These are phyloP conservation scores for Penicillium angulare DNA, from an alignment of 495 filamentous ascomycete species.

Conservation along the genomic window DNA sequence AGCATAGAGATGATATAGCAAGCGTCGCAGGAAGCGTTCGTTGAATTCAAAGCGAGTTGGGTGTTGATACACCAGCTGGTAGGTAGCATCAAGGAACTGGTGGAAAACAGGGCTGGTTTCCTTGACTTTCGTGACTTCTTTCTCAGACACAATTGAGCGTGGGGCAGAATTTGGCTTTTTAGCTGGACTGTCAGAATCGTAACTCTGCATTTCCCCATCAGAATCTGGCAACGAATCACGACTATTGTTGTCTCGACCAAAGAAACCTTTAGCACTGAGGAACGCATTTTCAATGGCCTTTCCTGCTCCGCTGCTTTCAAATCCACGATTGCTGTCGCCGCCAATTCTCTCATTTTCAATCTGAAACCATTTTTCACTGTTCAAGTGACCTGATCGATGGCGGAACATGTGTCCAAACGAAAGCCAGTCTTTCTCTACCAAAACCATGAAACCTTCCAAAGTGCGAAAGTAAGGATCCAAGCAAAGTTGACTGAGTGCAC, in stretches of 20 bases:
- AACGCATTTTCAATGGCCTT: constrained; percentile 86
- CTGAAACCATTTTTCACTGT: constrained; percentile 93
- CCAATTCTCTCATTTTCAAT: constrained; percentile 66
- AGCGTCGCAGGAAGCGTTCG: constrained; percentile 84
- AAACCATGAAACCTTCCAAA: constrained; percentile 89
- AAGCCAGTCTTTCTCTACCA: constrained; percentile 98
- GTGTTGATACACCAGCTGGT: constrained; percentile 83
- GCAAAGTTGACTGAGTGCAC: constrained; percentile 89
- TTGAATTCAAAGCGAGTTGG: constrained; percentile 96
- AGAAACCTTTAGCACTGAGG: constrained; percentile 84
- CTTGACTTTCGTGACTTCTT: constrained; percentile 64
- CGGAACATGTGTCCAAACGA: constrained; percentile 98
- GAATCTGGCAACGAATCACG: constrained; percentile 62
- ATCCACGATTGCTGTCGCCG: constrained; percentile 41
- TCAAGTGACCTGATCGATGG: constrained; percentile 79
- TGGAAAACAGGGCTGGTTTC: constrained; percentile 98
- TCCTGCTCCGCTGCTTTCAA: constrained; percentile 58
- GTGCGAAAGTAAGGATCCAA: constrained; percentile 96
- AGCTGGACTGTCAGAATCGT: constrained; percentile 45
- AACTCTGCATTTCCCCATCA: constrained; percentile 59
- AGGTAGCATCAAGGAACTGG: constrained; percentile 95
- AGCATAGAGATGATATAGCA: constrained; percentile 92
- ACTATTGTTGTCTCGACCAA: constrained; percentile 71
- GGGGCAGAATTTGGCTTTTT: constrained; percentile 44
- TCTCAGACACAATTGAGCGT: constrained; percentile 43